phyloP scores from a whole-genome alignment of 2,329 filamentous ascomycete species.

The Chaetomiaceae sp. region DNA sequence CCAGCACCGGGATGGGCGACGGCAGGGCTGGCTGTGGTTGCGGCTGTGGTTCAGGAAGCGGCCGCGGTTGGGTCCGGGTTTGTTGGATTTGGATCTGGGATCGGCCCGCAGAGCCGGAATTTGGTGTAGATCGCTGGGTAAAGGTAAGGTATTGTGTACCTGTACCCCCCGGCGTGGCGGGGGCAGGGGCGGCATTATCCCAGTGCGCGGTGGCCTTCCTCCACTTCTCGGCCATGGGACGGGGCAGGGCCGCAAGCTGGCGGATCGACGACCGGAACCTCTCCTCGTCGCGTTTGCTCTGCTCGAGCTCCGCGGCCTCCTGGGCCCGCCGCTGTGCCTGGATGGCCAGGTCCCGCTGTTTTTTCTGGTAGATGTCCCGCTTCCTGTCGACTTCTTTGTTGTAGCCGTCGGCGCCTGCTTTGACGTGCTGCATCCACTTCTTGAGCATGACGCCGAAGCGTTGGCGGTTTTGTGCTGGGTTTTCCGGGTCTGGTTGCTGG shows the following conservation, averaged over 20 bases:
- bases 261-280: background rate
- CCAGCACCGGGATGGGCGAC: background rate
- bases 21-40: background rate
- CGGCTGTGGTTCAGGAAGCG: background rate
- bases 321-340: background rate
- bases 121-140: too few species aligned
- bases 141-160: too few species aligned
- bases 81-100: too few species aligned
- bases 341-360: conserved; percentile 7
- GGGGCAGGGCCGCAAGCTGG: background rate
- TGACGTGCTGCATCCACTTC: conserved; percentile 11
- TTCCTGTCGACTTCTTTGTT: conserved; percentile 10
- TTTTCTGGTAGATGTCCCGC: background rate
- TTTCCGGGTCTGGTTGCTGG: background rate
- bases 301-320: background rate
- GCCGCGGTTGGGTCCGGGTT: too few species aligned
- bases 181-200: background rate
- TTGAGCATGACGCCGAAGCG: background rate
- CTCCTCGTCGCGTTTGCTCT: background rate
- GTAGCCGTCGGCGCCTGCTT: background rate
- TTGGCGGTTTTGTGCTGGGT: background rate
- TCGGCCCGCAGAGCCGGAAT: too few species aligned
- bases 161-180: too few species aligned
- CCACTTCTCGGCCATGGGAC: conserved; percentile 6
- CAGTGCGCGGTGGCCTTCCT: background rate